Evolutionary conservation across 257 asterid genomes (phyloP), one percentile per base, ranked within the genome.

Genomic region (Sherardia arvensis): DNA sequence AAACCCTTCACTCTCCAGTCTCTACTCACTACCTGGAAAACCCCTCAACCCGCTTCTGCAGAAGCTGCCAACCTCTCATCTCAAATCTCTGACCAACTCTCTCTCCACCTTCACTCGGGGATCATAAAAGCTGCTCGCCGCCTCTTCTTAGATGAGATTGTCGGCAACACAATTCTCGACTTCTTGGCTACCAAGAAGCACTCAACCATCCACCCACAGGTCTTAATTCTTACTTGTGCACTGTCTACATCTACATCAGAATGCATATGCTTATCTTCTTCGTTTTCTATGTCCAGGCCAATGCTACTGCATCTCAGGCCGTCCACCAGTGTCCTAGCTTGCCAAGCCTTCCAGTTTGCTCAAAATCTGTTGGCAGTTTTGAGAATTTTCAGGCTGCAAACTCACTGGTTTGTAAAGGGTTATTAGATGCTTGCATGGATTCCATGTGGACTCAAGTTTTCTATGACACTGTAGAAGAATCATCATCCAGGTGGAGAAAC

Each of bases 51-150:
- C 45, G 74, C n/a, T n/a, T n/a, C n/a, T n/a, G n/a, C n/a, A n/a
- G n/a, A n/a, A n/a, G n/a, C 55, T 38, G 70, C 43, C 47, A 38
- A 78, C 76, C 80, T 88, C 73, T 66, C 84, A 68, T 81, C 87
- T 45, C 77, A 72, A 71, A 77, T 89, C 65, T 79, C 94, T 69
- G 88, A 83, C 70, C 88, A 81, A 71, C 84, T 89, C 79, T 87
- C 88, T 68, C 77, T 78, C 26, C 96, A 92, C 71, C 95, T 92
- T 62, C 89, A 89, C 72, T 48, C 33, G 7, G 91, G 87, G 67
- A 81, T 92, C 74, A 87, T 92, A 94, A 92, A 79, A 80, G 74
- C 99, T 34, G 94, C 97, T 74, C 93, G 87, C 20, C 88, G 92
- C 66, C 76, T 84, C 74, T 63, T 87, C 59, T 85, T 92, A 28